Conservation (phyloP, 2,329 filamentous ascomycete genomes). For the Fusarium poae region DNA sequence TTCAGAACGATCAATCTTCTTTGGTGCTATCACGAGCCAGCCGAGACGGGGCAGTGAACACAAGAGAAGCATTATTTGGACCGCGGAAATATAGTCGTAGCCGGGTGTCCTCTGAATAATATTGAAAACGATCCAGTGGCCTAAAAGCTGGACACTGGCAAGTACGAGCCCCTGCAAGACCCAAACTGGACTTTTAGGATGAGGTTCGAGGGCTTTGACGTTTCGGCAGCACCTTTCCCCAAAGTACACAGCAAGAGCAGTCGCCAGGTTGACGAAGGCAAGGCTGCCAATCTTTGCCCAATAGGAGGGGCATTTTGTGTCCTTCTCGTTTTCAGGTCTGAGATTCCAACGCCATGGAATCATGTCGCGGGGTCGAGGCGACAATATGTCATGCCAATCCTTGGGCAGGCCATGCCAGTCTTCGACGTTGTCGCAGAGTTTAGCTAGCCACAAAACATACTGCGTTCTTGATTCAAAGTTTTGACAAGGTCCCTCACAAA, state of each 20-base stretch:
- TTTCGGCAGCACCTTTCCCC: fast-evolving
- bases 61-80: conserved; percentile 13
- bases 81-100: not conserved
- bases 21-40: conserved; percentile 3
- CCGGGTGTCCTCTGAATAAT: conserved; percentile 5
- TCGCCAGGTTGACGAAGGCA: conserved; percentile 6
- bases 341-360: conserved; percentile 37
- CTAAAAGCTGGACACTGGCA: not conserved
- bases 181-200: not conserved
- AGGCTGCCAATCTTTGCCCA: conserved; percentile 14
- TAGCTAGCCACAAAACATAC: not conserved
- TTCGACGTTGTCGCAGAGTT: not conserved
- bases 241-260: not conserved
- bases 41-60: conserved; percentile 24
- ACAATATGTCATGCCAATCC: conserved; percentile 5
- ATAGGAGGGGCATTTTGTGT: not conserved
- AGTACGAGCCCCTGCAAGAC: conserved; percentile 5
- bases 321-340: fast-evolving
- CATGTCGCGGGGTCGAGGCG: conserved; percentile 5
- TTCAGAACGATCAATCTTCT: fast-evolving
- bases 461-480: not conserved
- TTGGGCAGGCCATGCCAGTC: not conserved
- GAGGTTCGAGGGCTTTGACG: fast-evolving
- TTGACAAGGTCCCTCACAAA: not conserved
- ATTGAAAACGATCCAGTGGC: not conserved